Evolutionary conservation across 495 filamentous ascomycete genomes (phyloP).

Genomic region (Aspergillus ellipticus): DNA sequence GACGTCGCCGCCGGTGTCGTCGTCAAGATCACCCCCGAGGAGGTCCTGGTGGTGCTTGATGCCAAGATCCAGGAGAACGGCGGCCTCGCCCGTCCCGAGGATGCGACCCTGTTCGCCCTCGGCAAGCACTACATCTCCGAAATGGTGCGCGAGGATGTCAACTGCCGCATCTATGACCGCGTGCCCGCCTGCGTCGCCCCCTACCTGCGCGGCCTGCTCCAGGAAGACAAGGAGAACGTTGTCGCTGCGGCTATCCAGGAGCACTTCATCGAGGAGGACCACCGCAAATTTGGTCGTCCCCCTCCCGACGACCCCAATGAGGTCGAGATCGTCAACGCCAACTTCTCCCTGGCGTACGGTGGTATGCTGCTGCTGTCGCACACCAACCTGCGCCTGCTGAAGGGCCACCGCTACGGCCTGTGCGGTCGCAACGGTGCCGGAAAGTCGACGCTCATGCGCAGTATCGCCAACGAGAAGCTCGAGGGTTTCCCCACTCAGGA

Average conservation of each 20-base stretch:
- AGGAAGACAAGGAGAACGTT: conserved; percentile 50
- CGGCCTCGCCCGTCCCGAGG: conserved; percentile 55
- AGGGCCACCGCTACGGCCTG: conserved; percentile 95
- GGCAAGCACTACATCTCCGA: conserved; percentile 71
- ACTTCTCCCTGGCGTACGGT: conserved; percentile 96
- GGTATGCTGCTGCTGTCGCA: conserved; percentile 97
- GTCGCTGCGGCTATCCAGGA: conserved; percentile 64
- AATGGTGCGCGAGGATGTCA: conserved; percentile 88
- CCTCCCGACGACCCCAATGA: conserved; percentile 81
- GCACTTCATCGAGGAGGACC: conserved; percentile 74
- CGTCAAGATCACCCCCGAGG: conserved; percentile 65
- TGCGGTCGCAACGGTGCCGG: conserved; percentile 96
- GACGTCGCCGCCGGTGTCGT: conserved; percentile 55
- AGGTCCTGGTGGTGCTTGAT: conserved; percentile 72
- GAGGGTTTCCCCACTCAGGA: conserved; percentile 94
- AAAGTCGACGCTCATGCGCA: conserved; percentile 97
- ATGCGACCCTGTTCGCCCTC: conserved; percentile 60
- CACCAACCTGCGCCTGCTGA: conserved; percentile 89
- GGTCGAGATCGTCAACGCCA: conserved; percentile 93
- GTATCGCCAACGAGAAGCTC: conserved; percentile 90
- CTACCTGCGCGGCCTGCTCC: conserved; percentile 71
- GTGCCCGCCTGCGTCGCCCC: conserved; percentile 62
- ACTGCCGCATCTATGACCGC: conserved; percentile 72
- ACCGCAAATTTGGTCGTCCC: conserved; percentile 81
- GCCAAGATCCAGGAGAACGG: conserved; percentile 67